A percentile compares a stretch with the other conserved stretches of the same genome.
Evolutionary conservation across 2,329 filamentous ascomycete species (phyloP).

Genomic region (Stachybotrys chartarum): DNA sequence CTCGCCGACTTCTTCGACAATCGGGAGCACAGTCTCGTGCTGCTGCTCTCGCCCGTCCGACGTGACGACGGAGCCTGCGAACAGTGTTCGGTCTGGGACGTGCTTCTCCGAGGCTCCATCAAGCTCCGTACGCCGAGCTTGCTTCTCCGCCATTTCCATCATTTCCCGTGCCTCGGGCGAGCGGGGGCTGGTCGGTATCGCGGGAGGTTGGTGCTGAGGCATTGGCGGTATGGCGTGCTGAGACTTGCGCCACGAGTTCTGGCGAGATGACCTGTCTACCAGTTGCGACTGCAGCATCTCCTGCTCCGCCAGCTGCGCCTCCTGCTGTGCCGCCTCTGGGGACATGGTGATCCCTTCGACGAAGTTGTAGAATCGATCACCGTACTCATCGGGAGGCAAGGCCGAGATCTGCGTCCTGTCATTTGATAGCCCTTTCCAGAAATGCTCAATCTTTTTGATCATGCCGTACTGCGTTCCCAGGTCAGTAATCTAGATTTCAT

Average conservation of each 20-base stretch:
- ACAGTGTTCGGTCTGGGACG: constrained; percentile 55
- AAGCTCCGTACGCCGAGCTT: constrained; percentile 26
- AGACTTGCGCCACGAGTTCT: constrained; percentile 26
- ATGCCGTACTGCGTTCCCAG: constrained; percentile 65
- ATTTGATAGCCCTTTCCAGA: constrained; percentile 87
- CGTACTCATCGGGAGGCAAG: constrained; percentile 82
- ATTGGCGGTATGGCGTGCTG: constrained; percentile 32
- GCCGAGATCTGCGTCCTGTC: constrained; percentile 87
- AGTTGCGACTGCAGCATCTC: constrained; percentile 40
- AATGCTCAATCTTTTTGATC: constrained; percentile 91
- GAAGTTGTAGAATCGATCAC: constrained; percentile 89
- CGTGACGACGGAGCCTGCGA: constrained; percentile 17
- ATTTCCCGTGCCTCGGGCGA: constrained; percentile 32
- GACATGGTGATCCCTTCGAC: constrained; percentile 89
- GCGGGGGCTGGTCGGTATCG: constrained; percentile 22
- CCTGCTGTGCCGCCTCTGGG: constrained; percentile 71
- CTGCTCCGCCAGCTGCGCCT: constrained; percentile 51
- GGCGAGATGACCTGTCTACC: constrained; percentile 27
- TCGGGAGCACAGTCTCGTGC: constrained; percentile 58
- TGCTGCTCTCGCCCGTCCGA: constrained; percentile 46
- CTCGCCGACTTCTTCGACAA: constrained; percentile 88
- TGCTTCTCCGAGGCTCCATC: constrained; percentile 34
- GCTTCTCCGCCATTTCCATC: constrained; percentile 30
- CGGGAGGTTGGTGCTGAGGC: constrained; percentile 38
- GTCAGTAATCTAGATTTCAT: constrained; percentile 13